Base-by-base conservation (phyloP, 2,329 filamentous ascomycete genomes). In the Fusarium ramigenum region DNA sequence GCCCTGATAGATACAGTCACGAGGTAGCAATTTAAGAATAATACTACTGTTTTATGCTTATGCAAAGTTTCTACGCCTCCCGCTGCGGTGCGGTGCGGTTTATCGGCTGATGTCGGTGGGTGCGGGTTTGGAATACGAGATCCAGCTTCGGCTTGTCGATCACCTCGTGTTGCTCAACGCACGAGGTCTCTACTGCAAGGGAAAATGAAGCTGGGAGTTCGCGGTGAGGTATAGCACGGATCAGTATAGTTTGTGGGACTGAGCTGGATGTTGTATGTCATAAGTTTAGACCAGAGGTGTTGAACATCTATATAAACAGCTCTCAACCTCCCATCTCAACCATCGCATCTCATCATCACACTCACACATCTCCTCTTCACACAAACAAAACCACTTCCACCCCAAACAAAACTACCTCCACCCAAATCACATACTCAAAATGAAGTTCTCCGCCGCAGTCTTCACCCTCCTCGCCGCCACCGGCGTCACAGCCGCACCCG, bases 391-490 rank as follows among this genome's bases (percentile, higher is more conserved):
- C 0, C 36, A 28, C 46, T 66, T 36, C 4, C 18, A 25, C 44
- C 40, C 43, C 56, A 60, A 44, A 53, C 52, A 37, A 37, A 28
- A 32, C 6, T n/a, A 43, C n/a, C 5, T 3, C 19, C n/a, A 44
- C 43, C 8, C 36, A 11, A 36, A 40, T 30, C 32, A 57, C 25
- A 73, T 77, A 69, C 61, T 70, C 74, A 84, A 54, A 40, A 86
- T 86, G 85, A 83, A 85, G 76, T 78, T 86, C 81, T 82, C 83
- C 70, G 79, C 82, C 65, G 76, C 84, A 72, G 61, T 84, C 66
- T 74, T 82, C 72, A 70, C 82, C 76, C 50, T 83, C 69, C 75
- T 80, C 64, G 78, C 83, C 75, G 75, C 82, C 73, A 77, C 81
- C 52, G 79, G 80, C 70, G 65, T 81, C 60, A 80, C 83, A 36